Percentiles rank a stretch among this genome's conserved stretches.
Evolutionary conservation across 495 filamentous ascomycete species (phyloP).

Genomic region (Hypomontagnella submonticulosa): DNA sequence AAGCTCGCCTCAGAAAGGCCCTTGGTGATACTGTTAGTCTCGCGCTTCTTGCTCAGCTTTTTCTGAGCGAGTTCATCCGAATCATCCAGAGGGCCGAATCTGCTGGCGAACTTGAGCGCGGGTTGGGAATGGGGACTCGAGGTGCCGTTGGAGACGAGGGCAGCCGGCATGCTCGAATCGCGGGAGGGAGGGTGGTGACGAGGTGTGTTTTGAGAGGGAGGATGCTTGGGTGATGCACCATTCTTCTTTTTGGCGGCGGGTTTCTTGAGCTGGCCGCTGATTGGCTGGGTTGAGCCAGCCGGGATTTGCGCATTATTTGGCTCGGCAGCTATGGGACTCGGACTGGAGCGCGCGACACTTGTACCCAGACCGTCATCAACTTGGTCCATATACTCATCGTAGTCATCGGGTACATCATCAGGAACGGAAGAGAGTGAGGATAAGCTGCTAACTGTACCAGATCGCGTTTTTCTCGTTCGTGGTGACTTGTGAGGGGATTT

Average conservation of each 20-base stretch:
- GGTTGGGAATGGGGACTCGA: conserved; percentile 21
- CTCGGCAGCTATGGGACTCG: conserved; percentile 39
- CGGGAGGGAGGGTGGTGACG: conserved; percentile 36
- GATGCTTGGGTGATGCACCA: conserved; percentile 45
- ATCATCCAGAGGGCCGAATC: conserved; percentile 38
- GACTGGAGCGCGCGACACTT: conserved; percentile 23
- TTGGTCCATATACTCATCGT: conserved; percentile 44
- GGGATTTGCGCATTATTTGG: conserved; percentile 47
- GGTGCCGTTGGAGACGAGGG: conserved; percentile 37
- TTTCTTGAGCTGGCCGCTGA: conserved; percentile 48
- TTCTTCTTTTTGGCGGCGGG: conserved; percentile 51
- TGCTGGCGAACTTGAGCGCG: conserved; percentile 40
- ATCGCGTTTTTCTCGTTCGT: conserved; percentile 34
- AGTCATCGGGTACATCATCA: conserved; percentile 49
- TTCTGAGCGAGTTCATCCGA: conserved; percentile 28
- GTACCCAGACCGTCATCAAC: conserved; percentile 39
- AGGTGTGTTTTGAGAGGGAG: conserved; percentile 40
- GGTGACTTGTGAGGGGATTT: conserved; percentile 36
- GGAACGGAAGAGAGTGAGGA: conserved; percentile 56
- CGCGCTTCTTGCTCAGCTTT: conserved; percentile 40
- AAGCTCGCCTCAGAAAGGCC: conserved; percentile 41
- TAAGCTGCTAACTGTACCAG: conserved; percentile 50
- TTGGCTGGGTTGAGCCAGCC: conserved; percentile 47
- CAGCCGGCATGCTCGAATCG: conserved; percentile 47
- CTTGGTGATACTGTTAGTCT: conserved; percentile 40